Evolutionary conservation across 768 basidiomycete genomes (phyloP), one percentile per base, ranked within the genome.

Genomic region (Arthromyces matolae): DNA sequence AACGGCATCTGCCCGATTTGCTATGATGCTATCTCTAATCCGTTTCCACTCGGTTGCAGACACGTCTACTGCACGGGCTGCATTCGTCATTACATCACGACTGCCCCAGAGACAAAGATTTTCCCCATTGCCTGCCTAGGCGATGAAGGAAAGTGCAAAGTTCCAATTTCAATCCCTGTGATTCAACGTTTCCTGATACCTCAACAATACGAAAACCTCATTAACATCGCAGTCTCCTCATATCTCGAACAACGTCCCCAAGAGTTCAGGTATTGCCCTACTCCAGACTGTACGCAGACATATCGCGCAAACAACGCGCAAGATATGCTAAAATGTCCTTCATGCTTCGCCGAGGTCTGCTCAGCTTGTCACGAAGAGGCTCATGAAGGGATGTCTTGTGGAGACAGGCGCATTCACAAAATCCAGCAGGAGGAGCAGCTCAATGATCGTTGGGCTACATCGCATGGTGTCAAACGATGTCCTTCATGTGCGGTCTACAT

Each of bases 51-150:
- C 16, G 65, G 59, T 0, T 82, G 80, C 49, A 71, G 71, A 7
- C 80, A 82, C 53, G 54, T 63, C 9, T 79, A 78, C 52, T 82
- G 80, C 55, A 63, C 68, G 5, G 64, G 61, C 13, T 82, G 80
- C 51, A 50, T 80, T 18, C 68, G 64, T 8, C 77, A 77, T 53
- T 77, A 73, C 54, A 59, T 81, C 31, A 57, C 61, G 13, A 72
- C 71, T 8, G 73, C 75, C 1, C 53, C 59, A 6, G 71, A 75
- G 13, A 60, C 60, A 23, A 67, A 68, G 50, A 62, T 52, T 1
- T 86, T 88, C 64, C 86, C 86, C 0, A 61, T 89, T 5, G 69
- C 59, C 9, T 89, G 87, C 56, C 73, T 86, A 36, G 86, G 83
- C 1, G 64, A 80, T 51, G 77, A 77, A 1, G 79, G 72, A 5